phyloP scores from a whole-genome alignment of 805 yeast species.

The Zygotorulaspora sp. region DNA sequence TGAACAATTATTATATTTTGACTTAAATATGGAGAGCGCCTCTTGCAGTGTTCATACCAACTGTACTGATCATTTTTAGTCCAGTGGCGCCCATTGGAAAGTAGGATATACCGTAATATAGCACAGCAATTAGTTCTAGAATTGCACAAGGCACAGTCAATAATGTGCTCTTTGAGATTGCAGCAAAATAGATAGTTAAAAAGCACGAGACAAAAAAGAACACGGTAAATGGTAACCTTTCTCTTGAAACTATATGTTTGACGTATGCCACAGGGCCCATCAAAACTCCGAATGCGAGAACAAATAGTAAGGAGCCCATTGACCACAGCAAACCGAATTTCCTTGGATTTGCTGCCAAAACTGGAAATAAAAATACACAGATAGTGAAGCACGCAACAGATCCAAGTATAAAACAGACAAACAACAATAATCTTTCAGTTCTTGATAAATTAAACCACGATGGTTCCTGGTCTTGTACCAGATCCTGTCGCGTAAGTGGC shows the following conservation, averaged over 20 bases:
- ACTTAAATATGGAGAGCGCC: constrained; percentile 34
- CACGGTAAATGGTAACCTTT: constrained; percentile 72
- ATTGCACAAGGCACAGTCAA: constrained; percentile 72
- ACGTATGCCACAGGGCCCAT: constrained; percentile 88
- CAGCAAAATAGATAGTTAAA: constrained; percentile 72
- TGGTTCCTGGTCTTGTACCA: constrained; percentile 54
- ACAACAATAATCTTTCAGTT: constrained; percentile 75
- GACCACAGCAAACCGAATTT: constrained; percentile 92
- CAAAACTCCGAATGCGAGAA: constrained; percentile 80
- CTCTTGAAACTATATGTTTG: constrained; percentile 66
- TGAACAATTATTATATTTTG: neutral
- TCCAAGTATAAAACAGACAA: constrained; percentile 70
- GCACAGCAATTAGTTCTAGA: constrained; percentile 77
- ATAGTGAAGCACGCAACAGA: constrained; percentile 76
- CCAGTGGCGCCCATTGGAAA: constrained; percentile 94
- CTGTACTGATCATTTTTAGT: constrained; percentile 48
- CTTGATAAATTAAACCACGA: constrained; percentile 70
- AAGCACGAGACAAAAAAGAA: constrained; percentile 79
- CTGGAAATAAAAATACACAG: constrained; percentile 82
- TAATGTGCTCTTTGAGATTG: constrained; percentile 61
- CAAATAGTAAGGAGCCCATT: constrained; percentile 81
- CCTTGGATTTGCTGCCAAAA: constrained; percentile 80
- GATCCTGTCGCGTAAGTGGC: constrained; percentile 57
- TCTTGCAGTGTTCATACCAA: constrained; percentile 55
- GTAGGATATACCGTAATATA: constrained; percentile 85